A percentile compares a stretch with the other conserved stretches of the same genome.
Conservation (phyloP, 2,329 filamentous ascomycete genomes). For the Scopulariopsis brevicaulis region DNA sequence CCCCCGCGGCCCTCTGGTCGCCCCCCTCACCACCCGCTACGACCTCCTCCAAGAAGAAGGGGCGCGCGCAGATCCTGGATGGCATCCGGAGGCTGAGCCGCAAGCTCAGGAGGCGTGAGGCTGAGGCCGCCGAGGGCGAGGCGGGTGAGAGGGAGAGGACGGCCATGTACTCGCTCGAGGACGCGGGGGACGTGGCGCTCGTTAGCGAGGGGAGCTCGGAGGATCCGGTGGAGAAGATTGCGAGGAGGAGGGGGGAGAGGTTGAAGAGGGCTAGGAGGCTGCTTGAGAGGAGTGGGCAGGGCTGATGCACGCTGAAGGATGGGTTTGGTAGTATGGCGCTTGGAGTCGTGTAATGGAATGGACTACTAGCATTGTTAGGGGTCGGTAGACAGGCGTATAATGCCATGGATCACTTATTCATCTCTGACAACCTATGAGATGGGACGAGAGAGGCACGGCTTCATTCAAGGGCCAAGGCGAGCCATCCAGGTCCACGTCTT, state of each 20-base stretch:
- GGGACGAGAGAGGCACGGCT: too few species aligned
- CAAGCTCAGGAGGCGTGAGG: neutral
- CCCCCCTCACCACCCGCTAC: neutral
- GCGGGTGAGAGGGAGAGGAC: neutral
- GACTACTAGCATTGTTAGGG: neutral
- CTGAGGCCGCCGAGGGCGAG: neutral
- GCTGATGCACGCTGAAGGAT: neutral
- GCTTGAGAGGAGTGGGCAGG: neutral
- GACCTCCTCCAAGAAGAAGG: neutral
- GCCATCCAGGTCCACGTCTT: too few species aligned
- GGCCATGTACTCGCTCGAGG: neutral
- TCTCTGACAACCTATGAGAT: too few species aligned
- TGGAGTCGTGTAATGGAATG: neutral
- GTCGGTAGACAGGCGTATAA: too few species aligned
- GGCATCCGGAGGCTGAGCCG: neutral
- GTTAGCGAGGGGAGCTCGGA: neutral
- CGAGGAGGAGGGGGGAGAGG: neutral
- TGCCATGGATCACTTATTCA: too few species aligned
- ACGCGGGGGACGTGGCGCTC: neutral
- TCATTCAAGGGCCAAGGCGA: too few species aligned
- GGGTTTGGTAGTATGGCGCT: neutral
- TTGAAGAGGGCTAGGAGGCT: neutral
- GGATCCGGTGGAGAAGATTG: neutral
- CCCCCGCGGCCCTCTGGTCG: too few species aligned
- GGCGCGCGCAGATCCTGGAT: neutral